Percentiles rank a stretch among this genome's conserved stretches.
These are phyloP conservation scores for Colletotrichum incanum DNA, from an alignment of 2,329 filamentous ascomycete species.

Conservation along the genomic window DNA sequence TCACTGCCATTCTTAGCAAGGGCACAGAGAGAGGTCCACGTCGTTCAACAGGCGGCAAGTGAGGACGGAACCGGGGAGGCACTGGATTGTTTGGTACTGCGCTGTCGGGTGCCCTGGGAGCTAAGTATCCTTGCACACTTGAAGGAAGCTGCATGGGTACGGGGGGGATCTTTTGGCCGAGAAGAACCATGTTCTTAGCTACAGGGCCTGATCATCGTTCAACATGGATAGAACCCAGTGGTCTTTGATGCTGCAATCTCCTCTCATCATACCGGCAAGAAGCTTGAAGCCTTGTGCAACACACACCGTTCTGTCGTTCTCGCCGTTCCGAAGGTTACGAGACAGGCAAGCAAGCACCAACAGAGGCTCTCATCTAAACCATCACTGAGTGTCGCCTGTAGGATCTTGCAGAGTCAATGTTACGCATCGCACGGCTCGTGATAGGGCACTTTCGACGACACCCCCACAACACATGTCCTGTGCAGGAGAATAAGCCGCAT, in stretches of 20 bases:
- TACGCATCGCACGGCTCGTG: not conserved
- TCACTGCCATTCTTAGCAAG: conserved; percentile 9
- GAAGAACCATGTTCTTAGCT: not conserved
- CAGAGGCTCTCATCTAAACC: not conserved
- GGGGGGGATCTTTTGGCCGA: no score
- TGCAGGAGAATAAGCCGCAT: not conserved
- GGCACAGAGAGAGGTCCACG: not conserved
- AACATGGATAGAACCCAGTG: not conserved
- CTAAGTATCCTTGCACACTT: not conserved
- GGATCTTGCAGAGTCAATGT: not conserved
- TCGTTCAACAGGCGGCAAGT: not conserved
- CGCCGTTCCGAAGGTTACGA: not conserved
- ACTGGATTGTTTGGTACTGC: not conserved
- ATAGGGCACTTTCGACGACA: not conserved
- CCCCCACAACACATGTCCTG: not conserved
- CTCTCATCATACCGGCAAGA: not conserved
- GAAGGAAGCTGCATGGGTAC: not conserved
- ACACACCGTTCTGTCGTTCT: no score
- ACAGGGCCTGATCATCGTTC: not conserved
- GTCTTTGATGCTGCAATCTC: not conserved
- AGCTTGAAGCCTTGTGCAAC: not conserved
- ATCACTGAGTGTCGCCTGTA: not conserved
- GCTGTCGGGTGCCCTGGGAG: no score
- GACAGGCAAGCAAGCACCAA: not conserved
- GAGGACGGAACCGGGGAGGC: not conserved